phyloP scores from a whole-genome alignment of 305 asterid species.

The Fraxinus sp. region DNA sequence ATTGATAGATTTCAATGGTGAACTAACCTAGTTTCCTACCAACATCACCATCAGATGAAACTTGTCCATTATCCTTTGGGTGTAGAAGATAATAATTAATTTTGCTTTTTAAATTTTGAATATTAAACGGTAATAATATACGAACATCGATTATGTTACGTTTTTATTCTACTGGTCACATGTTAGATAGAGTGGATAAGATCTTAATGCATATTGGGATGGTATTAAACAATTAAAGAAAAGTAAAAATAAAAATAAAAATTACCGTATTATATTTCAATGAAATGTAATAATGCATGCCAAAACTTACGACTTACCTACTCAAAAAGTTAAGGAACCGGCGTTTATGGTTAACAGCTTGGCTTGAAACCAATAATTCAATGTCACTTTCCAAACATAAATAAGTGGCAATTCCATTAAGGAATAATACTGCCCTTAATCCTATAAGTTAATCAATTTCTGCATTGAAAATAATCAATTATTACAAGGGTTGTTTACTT shows the following conservation, averaged over 20 bases:
- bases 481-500: background rate
- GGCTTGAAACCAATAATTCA: background rate
- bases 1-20: background rate
- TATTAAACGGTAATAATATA: too few relatives aligned
- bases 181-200: background rate
- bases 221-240: background rate
- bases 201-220: background rate
- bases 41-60: background rate
- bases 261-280: too few relatives aligned
- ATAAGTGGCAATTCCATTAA: background rate
- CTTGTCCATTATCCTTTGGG: background rate
- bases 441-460: background rate
- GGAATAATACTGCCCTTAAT: background rate
- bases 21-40: background rate
- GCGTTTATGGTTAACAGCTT: conserved; percentile 4
- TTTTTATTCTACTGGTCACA: background rate
- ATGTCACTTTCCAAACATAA: background rate
- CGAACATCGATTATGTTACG: background rate
- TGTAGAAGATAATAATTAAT: background rate
- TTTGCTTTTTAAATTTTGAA: background rate
- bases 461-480: background rate
- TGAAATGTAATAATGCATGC: background rate
- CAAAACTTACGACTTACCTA: background rate
- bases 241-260: too few relatives aligned
- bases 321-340: background rate